A percentile compares a stretch with the other conserved stretches of the same genome.
Conservation (phyloP, 345 rosid species). For the Boechera divaricarpa region DNA sequence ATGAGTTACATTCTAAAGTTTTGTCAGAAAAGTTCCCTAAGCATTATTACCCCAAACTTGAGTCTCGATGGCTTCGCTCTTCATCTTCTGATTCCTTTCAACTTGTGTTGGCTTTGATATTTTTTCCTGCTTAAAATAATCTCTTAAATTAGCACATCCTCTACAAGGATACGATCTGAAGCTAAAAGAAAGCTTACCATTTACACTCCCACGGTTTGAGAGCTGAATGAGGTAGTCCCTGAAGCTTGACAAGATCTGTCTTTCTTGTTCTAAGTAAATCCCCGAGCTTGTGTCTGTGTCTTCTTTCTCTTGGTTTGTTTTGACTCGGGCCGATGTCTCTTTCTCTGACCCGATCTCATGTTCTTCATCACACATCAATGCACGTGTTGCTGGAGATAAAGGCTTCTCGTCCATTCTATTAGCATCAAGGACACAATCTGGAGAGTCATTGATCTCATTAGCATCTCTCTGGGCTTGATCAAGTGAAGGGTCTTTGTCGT, state of each 20-base stretch:
- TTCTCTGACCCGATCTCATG: constrained; percentile 45
- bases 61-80: constrained; percentile 31
- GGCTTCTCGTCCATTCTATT: constrained; percentile 44
- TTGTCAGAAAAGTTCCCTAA: constrained; percentile 12
- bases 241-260: constrained; percentile 54
- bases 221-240: constrained; percentile 61
- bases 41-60: constrained; percentile 20
- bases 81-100: constrained; percentile 26
- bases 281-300: constrained; percentile 45
- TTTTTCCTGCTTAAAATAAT: constrained; percentile 18
- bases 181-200: constrained; percentile 47
- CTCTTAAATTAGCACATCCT: constrained; percentile 3
- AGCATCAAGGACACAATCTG: constrained; percentile 38
- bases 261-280: constrained; percentile 62
- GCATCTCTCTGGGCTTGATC: constrained; percentile 38
- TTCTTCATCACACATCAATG: constrained; percentile 72
- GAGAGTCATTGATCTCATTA: constrained; percentile 41
- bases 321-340: constrained; percentile 29
- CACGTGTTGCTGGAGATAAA: constrained; percentile 60
- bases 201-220: constrained; percentile 53
- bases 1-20: constrained; percentile 2
- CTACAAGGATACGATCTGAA: constrained; percentile 6
- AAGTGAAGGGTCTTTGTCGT: constrained; percentile 34
- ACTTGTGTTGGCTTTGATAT: constrained; percentile 22
- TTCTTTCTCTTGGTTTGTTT: constrained; percentile 37